phyloP scores from a whole-genome alignment of 371 early-diverging fungal genomes.

The Mortierella sp. region DNA sequence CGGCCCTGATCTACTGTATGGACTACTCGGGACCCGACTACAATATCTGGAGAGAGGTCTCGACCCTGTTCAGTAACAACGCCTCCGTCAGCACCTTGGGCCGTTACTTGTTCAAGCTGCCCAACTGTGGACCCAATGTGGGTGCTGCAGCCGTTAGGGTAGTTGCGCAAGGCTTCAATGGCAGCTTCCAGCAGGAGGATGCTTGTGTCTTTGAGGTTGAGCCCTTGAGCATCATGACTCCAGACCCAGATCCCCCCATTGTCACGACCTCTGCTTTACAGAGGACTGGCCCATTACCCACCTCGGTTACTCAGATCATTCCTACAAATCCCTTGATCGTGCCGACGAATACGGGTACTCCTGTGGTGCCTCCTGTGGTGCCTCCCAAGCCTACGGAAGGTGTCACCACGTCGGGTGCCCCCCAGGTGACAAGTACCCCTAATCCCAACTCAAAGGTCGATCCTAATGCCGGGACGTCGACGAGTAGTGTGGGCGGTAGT shows the following conservation, averaged over 20 bases:
- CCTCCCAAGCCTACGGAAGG: background rate
- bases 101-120: constrained; percentile 17
- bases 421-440: background rate
- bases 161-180: background rate
- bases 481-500: background rate
- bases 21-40: constrained; percentile 12
- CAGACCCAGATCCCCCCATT: background rate
- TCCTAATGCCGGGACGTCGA: background rate
- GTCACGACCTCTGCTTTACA: background rate
- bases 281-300: background rate
- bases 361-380: no score
- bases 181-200: background rate
- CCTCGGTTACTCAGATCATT: background rate
- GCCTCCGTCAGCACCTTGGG: background rate
- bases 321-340: background rate
- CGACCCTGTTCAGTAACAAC: constrained; percentile 9
- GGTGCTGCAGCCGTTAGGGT: constrained; percentile 16
- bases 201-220: constrained; percentile 4
- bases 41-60: constrained; percentile 14
- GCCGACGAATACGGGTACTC: background rate
- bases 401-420: background rate
- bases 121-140: constrained; percentile 31
- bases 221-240: background rate
- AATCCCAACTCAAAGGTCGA: background rate
- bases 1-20: constrained; percentile 37